Evolutionary conservation across 2,329 filamentous ascomycete genomes (phyloP).

Genomic region (Epichloe sylvatica): DNA sequence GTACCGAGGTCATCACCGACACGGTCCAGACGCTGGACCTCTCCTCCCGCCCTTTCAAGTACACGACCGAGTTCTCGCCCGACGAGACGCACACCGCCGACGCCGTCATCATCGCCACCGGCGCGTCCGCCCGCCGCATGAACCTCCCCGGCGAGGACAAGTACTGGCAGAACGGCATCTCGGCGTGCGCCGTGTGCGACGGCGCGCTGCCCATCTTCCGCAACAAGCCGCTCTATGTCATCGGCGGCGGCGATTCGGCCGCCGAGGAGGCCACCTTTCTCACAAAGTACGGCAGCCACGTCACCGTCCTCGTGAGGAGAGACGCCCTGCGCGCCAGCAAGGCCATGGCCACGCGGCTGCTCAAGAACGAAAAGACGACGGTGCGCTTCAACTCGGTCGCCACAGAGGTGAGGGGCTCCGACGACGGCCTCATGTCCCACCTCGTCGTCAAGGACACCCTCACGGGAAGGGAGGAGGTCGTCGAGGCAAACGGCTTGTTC

Average conservation of each 20-base stretch:
- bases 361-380: conserved; percentile 76
- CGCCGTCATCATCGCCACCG: conserved; percentile 84
- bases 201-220: conserved; percentile 95
- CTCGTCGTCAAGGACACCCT: conserved; percentile 68
- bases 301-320: conserved; percentile 81
- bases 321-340: conserved; percentile 77
- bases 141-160: conserved; percentile 76
- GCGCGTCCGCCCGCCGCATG: conserved; percentile 77
- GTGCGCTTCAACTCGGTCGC: conserved; percentile 76
- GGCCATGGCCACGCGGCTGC: conserved; percentile 79
- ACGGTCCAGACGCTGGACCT: conserved; percentile 84
- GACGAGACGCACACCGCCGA: conserved; percentile 78
- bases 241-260: conserved; percentile 90
- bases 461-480: conserved; percentile 64
- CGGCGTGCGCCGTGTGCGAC: conserved; percentile 93
- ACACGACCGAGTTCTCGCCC: conserved; percentile 81
- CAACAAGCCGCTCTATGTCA: conserved; percentile 88
- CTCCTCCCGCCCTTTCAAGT: conserved; percentile 72
- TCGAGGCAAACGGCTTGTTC: conserved; percentile 85
- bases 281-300: conserved; percentile 92
- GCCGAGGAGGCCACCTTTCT: conserved; percentile 96
- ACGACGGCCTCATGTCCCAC: conserved; percentile 76
- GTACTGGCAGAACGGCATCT: conserved; percentile 96
- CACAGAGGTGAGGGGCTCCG: conserved; percentile 71
- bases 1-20: conserved; percentile 84